These are phyloP conservation scores for Collybiopsis luxurians DNA, from an alignment of 768 basidiomycete species.

Conservation along the genomic window DNA sequence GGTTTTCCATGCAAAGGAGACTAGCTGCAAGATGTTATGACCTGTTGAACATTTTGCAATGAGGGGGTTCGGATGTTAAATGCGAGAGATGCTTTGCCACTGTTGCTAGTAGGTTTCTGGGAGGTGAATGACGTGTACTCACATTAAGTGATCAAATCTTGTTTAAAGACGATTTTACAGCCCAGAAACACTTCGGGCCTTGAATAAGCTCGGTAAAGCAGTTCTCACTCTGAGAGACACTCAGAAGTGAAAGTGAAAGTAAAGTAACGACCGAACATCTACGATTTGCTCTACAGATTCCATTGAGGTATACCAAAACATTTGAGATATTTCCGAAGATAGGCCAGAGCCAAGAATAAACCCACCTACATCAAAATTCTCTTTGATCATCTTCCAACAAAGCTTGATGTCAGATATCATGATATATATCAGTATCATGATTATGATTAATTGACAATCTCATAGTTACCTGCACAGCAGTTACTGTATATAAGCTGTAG, in stretches of 20 bases:
- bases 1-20: conserved; percentile 15
- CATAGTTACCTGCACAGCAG: too few species aligned
- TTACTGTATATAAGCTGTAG: too few species aligned
- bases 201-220: conserved; percentile 73
- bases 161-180: conserved; percentile 79
- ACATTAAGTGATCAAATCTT: conserved; percentile 69
- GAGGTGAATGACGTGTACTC: conserved; percentile 58
- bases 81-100: conserved; percentile 29
- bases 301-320: conserved; percentile 93
- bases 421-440: too few species aligned
- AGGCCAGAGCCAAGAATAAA: neutral
- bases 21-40: conserved; percentile 50
- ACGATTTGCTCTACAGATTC: conserved; percentile 55
- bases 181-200: conserved; percentile 91
- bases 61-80: conserved; percentile 33
- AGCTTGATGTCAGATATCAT: conserved; percentile 79
- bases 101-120: too few species aligned
- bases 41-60: conserved; percentile 54
- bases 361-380: conserved; percentile 73
- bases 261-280: conserved; percentile 25
- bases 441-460: too few species aligned
- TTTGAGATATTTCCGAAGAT: neutral
- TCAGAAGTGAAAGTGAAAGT: neutral
- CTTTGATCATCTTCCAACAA: conserved; percentile 74
- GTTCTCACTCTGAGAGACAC: conserved; percentile 63